Conservation (phyloP, 495 filamentous ascomycete genomes). For the Hypoxylon cercidicola region DNA sequence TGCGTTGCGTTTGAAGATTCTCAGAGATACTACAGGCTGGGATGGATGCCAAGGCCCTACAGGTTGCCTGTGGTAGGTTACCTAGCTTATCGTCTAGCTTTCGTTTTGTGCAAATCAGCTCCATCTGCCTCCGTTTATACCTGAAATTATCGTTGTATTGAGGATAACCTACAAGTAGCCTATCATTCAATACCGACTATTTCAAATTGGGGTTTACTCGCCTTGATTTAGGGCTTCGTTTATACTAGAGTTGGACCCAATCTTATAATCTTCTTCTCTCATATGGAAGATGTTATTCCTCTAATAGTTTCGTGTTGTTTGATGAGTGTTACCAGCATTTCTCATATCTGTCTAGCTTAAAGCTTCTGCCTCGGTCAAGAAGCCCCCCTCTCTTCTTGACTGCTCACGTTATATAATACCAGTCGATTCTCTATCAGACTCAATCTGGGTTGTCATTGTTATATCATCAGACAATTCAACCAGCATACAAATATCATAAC, state of each 20-base stretch:
- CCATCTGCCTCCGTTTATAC: conserved; percentile 27
- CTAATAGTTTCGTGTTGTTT: conserved; percentile 11
- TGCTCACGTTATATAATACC: conserved; percentile 13
- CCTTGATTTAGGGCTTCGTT: conserved; percentile 17
- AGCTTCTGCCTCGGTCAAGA: conserved; percentile 8
- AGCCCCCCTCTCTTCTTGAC: background rate
- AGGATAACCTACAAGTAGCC: conserved; percentile 3
- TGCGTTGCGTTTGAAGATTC: too few species aligned
- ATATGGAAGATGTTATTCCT: conserved; percentile 7
- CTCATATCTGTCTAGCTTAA: background rate
- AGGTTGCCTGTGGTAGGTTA: conserved; percentile 29
- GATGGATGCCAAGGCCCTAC: conserved; percentile 16
- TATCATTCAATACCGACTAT: conserved; percentile 18
- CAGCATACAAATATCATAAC: conserved; percentile 9
- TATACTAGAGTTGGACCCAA: conserved; percentile 2
- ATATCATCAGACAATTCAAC: background rate
- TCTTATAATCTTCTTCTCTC: conserved; percentile 17
- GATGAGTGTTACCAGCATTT: conserved; percentile 6
- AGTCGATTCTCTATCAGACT: conserved; percentile 1
- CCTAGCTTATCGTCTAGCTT: conserved; percentile 32
- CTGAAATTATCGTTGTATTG: conserved; percentile 27
- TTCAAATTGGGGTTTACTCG: conserved; percentile 8
- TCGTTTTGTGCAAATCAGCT: conserved; percentile 29
- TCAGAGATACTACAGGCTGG: background rate
- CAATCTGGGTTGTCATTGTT: background rate